A percentile compares a stretch with the other conserved stretches of the same genome.
phyloP scores from a whole-genome alignment of 1,284 basidiomycete species.

The Cutaneotrichosporon mucoides region DNA sequence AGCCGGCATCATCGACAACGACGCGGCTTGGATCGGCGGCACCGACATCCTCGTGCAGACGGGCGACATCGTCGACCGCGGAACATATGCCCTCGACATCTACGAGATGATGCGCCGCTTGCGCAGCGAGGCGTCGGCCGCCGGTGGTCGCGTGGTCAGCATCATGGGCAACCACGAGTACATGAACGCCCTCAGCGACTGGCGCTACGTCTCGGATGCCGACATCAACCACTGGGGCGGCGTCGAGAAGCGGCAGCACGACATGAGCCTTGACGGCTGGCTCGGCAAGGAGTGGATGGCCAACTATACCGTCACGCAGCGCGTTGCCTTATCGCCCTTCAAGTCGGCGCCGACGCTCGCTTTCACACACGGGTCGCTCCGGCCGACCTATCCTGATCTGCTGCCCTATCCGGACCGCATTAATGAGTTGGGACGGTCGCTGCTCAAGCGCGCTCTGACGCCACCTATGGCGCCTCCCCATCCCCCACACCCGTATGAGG shows the following conservation, averaged over 20 bases:
- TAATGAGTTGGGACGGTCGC: slow-evolving; percentile 64
- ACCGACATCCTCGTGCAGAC: slow-evolving; percentile 84
- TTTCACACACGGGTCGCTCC: slow-evolving; percentile 82
- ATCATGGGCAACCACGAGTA: slow-evolving; percentile 65
- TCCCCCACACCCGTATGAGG: slow-evolving; percentile 72
- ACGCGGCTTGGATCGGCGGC: slow-evolving; percentile 71
- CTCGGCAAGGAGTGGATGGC: slow-evolving; percentile 77
- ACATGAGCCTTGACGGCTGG: slow-evolving; percentile 65
- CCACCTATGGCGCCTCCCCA: slow-evolving; percentile 65
- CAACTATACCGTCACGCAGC: slow-evolving; percentile 79
- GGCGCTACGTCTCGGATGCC: slow-evolving; percentile 78
- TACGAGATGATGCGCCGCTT: slow-evolving; percentile 77
- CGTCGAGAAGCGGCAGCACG: slow-evolving; percentile 62
- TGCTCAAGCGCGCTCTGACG: slow-evolving; percentile 59
- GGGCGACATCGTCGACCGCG: slow-evolving; percentile 88
- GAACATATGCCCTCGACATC: slow-evolving; percentile 77
- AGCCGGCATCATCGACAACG: slow-evolving; percentile 63
- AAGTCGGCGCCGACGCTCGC: slow-evolving; percentile 66
- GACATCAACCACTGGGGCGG: slow-evolving; percentile 77
- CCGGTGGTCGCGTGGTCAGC: slow-evolving; percentile 68
- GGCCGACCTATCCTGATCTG: slow-evolving; percentile 66
- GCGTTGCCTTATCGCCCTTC: slow-evolving; percentile 68
- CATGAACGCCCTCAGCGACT: slow-evolving; percentile 86
- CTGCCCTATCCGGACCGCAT: slow-evolving; percentile 74
- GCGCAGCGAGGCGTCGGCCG: slow-evolving; percentile 64